phyloP scores from a whole-genome alignment of 164 flowering plant species.

The Stephania yunnanensis region DNA sequence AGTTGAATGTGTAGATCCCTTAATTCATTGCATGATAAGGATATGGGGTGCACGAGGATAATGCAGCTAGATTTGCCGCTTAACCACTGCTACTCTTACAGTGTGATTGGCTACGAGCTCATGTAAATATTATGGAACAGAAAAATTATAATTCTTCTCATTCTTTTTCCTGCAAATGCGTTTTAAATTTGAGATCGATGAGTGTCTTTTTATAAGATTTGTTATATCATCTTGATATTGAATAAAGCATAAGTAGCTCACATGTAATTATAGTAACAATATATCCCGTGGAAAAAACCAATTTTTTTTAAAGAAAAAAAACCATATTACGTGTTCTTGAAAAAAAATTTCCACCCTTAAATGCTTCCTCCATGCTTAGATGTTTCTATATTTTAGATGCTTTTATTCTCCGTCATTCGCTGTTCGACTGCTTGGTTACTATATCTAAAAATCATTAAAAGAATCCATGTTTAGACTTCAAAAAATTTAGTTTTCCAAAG shows the following conservation, averaged over 20 bases:
- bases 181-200: not conserved
- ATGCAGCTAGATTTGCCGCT: not conserved
- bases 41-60: not conserved
- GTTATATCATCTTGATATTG: not conserved
- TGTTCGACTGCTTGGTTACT: too few species aligned
- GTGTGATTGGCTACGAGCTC: not conserved
- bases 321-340: too few species aligned
- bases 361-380: too few species aligned
- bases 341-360: too few species aligned
- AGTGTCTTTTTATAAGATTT: not conserved
- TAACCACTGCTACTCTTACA: not conserved
- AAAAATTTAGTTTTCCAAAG: too few species aligned
- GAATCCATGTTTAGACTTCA: too few species aligned
- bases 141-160: slow-evolving; percentile 5
- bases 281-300: not conserved
- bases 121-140: slow-evolving; percentile 25
- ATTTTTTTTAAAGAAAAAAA: too few species aligned
- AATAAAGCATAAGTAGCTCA: not conserved
- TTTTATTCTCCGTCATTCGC: too few species aligned
- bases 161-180: slow-evolving; percentile 3
- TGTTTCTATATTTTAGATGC: too few species aligned
- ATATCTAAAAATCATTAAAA: too few species aligned
- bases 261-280: not conserved
- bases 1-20: slow-evolving; percentile 12
- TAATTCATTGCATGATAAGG: not conserved